Base-by-base conservation (phyloP, 1,284 basidiomycete species). In the Ceratobasidium papillatum region DNA sequence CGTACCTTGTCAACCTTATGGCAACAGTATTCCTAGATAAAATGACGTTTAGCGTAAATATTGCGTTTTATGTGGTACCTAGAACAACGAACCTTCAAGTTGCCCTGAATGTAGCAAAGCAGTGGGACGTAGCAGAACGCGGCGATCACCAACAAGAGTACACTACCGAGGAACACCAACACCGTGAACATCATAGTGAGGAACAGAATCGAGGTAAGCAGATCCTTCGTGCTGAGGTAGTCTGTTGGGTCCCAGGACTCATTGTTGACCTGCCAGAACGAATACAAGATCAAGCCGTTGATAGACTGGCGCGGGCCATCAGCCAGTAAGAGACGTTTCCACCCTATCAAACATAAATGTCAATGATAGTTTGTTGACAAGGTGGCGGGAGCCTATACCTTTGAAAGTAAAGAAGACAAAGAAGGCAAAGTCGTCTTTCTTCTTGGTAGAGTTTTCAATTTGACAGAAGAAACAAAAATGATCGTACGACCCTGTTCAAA, bases 401-500 rank as follows among this genome's bases (percentile, higher is more conserved):
- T 99, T 99, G 89, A 99, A 99, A 0, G 94, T 94, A 85, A 99
- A 99, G 89, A 99, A 99, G 82, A 99, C 90, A 83, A 98, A 99
- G 87, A 99, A 99, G 62, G 96, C 95, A 83, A 99, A 95, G 80
- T 98, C 95, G 82, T 99, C 97, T 82, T 93, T 96, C 79, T 91
- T 91, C 87, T 98, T 98, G 38, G 95, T 97, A 41, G 96, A 98
- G 80, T 94, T 92, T 80, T 92, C 92, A 84, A 99, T 98, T 79
- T 98, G 95, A 78, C 93, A 91, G 82, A 99, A 99, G 86, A 99
- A 96, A 83, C 97, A 99, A 81, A 98, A 99, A 82, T 98, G 94
- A 82, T 98, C 92, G 82, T 99, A 99, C 59, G 93, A 95, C 74
- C 94, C 94, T 93, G 80, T 32, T 27, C 74, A 38, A 68, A 12